Evolutionary conservation across 768 basidiomycete species (phyloP).

Genomic region (Podaxis sp.): DNA sequence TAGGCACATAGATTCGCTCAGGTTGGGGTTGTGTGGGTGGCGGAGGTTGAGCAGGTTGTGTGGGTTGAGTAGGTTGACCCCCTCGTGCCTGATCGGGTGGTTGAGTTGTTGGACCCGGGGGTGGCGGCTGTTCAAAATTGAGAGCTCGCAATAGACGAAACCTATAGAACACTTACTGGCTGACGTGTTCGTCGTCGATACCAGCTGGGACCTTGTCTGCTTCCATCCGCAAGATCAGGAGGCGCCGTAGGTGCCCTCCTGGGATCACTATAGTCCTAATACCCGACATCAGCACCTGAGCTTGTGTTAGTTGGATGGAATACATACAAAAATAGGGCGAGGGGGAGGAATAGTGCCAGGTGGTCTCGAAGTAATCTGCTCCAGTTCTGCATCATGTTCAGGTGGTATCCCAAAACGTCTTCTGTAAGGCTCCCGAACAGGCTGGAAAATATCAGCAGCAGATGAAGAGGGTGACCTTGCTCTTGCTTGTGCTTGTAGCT

Average conservation of each 20-base stretch:
- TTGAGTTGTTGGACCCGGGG: background rate
- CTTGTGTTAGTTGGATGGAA: background rate
- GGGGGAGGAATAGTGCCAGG: background rate
- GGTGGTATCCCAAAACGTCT: background rate
- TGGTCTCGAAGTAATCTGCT: background rate
- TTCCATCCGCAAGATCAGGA: conserved; percentile 20
- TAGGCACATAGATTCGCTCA: conserved; percentile 38
- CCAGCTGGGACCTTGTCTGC: conserved; percentile 27
- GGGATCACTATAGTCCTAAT: background rate
- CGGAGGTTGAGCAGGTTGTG: conserved; percentile 20
- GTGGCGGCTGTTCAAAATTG: background rate
- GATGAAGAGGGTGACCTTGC: background rate
- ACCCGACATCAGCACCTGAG: background rate
- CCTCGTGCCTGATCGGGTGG: background rate
- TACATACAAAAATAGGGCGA: background rate
- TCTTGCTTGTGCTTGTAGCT: background rate
- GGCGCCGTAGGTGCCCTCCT: conserved; percentile 26
- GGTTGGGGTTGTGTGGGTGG: conserved; percentile 21
- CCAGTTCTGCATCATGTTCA: conserved; percentile 3
- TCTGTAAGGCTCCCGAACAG: background rate
- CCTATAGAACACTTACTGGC: background rate
- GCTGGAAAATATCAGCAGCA: conserved; percentile 4
- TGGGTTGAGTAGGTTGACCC: background rate
- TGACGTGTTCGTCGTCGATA: conserved; percentile 22
- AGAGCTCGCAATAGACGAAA: background rate